These are phyloP conservation scores for Zygotorulaspora chibaensis DNA, from an alignment of 805 yeast species.

Conservation along the genomic window DNA sequence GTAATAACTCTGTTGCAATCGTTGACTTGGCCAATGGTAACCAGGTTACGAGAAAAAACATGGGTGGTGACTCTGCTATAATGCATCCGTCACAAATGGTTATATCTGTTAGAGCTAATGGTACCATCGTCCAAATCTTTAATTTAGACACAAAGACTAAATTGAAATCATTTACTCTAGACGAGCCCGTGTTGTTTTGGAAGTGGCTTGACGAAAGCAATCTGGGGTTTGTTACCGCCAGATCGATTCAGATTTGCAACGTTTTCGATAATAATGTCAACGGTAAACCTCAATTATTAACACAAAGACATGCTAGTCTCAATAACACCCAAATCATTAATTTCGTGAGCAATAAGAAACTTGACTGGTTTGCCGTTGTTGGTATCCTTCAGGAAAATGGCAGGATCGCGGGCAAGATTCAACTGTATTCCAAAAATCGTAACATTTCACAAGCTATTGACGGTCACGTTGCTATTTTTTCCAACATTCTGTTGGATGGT, in stretches of 20 bases:
- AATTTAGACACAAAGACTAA: slow-evolving; percentile 83
- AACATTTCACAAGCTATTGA: slow-evolving; percentile 94
- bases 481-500: slow-evolving; percentile 67
- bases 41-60: slow-evolving; percentile 79
- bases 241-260: slow-evolving; percentile 74
- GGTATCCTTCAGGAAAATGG: slow-evolving; percentile 95
- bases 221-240: slow-evolving; percentile 80
- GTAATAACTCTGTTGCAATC: slow-evolving; percentile 89
- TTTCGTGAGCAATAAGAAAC: slow-evolving; percentile 72
- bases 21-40: slow-evolving; percentile 78
- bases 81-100: slow-evolving; percentile 89
- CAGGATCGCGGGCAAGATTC: slow-evolving; percentile 93
- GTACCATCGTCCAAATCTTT: slow-evolving; percentile 92
- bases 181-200: slow-evolving; percentile 92
- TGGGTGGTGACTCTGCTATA: slow-evolving; percentile 96
- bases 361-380: slow-evolving; percentile 90
- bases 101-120: slow-evolving; percentile 91
- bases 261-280: slow-evolving; percentile 74
- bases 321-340: slow-evolving; percentile 84
- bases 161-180: slow-evolving; percentile 78
- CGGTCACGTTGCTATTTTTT: slow-evolving; percentile 94
- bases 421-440: slow-evolving; percentile 81
- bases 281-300: slow-evolving; percentile 72
- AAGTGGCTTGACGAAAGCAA: slow-evolving; percentile 75
- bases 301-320: slow-evolving; percentile 79